These are phyloP conservation scores for Zizania palustris DNA, from an alignment of 202 grass and related monocot genomes.

Conservation along the genomic window DNA sequence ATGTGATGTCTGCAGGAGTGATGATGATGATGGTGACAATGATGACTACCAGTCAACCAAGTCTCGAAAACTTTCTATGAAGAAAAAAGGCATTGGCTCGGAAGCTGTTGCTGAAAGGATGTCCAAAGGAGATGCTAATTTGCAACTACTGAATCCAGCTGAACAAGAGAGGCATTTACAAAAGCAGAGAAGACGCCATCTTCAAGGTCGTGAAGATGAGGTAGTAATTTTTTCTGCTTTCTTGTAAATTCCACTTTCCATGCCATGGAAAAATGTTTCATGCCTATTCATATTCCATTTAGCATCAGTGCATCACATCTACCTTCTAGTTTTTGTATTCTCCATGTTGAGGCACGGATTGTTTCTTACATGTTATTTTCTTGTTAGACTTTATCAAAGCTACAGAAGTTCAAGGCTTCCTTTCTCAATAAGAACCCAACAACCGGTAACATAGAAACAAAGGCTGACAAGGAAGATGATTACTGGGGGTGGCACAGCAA, in stretches of 20 bases:
- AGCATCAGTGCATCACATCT: conserved; percentile 15
- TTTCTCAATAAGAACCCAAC: conserved; percentile 53
- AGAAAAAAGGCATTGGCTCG: conserved; percentile 92
- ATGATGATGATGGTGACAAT: conserved; percentile 48
- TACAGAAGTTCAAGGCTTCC: conserved; percentile 75
- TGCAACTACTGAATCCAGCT: conserved; percentile 81
- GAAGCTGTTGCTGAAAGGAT: conserved; percentile 84
- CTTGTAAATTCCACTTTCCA: conserved; percentile 3
- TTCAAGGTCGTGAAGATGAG: conserved; percentile 87
- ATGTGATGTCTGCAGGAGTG: conserved; percentile 53
- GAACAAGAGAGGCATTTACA: conserved; percentile 89
- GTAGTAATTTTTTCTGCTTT: conserved; percentile 46
- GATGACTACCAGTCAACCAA: conserved; percentile 48
- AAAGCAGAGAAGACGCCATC: conserved; percentile 78
- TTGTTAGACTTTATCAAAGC: conserved; percentile 70
- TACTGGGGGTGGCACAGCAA: conserved; percentile 70
- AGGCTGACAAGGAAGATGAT: conserved; percentile 54
- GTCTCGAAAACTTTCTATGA: conserved; percentile 80
- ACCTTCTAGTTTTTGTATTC: conserved; percentile 24
- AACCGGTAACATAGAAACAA: conserved; percentile 42
- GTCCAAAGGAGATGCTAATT: conserved; percentile 70
- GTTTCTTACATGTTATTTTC: conserved; percentile 36
- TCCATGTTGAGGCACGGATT: conserved; percentile 16
- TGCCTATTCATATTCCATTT: conserved; percentile 36
- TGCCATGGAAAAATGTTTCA: conserved; percentile 12